Evolutionary conservation across 441 rosid species (phyloP).

Genomic region (Capsella rubella): DNA sequence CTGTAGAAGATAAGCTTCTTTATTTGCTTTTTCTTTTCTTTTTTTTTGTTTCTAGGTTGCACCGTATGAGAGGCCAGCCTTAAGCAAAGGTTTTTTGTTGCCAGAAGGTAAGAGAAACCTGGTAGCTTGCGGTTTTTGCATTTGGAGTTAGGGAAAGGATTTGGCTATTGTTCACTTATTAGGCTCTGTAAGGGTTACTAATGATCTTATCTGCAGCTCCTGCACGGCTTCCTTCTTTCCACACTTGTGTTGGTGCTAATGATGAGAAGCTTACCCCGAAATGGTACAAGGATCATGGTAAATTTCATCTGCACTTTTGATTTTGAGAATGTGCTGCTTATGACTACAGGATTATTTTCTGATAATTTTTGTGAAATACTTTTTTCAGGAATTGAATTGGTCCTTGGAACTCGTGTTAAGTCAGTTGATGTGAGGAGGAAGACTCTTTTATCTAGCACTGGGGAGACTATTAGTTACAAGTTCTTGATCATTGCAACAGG

Average conservation of each 20-base stretch:
- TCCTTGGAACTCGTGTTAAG: conserved; percentile 91
- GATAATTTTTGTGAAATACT: conserved; percentile 22
- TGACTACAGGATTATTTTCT: conserved; percentile 13
- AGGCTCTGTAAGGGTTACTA: conserved; percentile 26
- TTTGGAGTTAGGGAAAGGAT: conserved; percentile 24
- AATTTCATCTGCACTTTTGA: conserved; percentile 28
- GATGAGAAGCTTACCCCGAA: conserved; percentile 88
- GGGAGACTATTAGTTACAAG: conserved; percentile 95
- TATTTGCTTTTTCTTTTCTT: neutral
- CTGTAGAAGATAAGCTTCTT: neutral
- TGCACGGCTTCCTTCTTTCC: conserved; percentile 92
- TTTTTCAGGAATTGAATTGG: conserved; percentile 85
- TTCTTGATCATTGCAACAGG: conserved; percentile 92
- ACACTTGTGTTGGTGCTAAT: conserved; percentile 91
- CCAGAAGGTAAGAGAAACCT: conserved; percentile 73
- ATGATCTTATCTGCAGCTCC: conserved; percentile 64
- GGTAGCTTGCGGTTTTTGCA: conserved; percentile 26
- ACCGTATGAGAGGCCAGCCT: conserved; percentile 96
- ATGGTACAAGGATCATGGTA: conserved; percentile 96
- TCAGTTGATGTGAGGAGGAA: conserved; percentile 90
- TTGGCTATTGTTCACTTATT: conserved; percentile 21
- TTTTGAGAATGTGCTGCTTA: conserved; percentile 6
- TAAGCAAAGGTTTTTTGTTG: conserved; percentile 92
- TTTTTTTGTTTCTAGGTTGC: conserved; percentile 62
- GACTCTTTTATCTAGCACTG: conserved; percentile 83